phyloP scores from a whole-genome alignment of 768 basidiomycete genomes.

The Termitomyces sp. region DNA sequence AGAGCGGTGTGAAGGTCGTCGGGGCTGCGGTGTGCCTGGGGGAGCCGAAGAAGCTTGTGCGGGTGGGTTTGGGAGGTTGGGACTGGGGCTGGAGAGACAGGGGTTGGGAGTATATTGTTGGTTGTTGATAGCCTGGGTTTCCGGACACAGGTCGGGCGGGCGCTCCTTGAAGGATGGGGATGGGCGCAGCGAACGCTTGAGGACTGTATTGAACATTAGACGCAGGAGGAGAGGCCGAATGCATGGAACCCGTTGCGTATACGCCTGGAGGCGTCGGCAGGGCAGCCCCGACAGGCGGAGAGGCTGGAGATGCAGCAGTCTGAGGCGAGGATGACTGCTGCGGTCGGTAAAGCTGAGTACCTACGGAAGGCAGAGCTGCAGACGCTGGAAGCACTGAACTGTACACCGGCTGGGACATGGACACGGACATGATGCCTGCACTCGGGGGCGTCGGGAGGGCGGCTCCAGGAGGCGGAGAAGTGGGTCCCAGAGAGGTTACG shows the following conservation, averaged over 20 bases:
- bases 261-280: neutral
- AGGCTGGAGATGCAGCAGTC: neutral
- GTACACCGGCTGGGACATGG: neutral
- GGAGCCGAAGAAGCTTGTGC: constrained; percentile 8
- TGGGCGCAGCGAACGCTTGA: neutral
- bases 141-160: no score
- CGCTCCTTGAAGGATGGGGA: no score
- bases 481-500: neutral
- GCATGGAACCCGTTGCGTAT: neutral
- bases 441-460: neutral
- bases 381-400: no score
- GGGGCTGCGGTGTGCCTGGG: neutral
- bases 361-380: neutral
- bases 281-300: neutral
- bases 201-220: neutral
- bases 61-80: neutral
- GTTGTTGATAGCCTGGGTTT: neutral
- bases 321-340: neutral
- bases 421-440: neutral
- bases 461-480: neutral
- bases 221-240: neutral
- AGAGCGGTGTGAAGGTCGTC: neutral
- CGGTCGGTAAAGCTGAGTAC: neutral
- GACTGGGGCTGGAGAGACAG: neutral
- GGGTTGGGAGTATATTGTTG: neutral